Evolutionary conservation across 106 monocot species (phyloP), one percentile per base, ranked within the genome.

Genomic region (Dioscorea zingiberensis): DNA sequence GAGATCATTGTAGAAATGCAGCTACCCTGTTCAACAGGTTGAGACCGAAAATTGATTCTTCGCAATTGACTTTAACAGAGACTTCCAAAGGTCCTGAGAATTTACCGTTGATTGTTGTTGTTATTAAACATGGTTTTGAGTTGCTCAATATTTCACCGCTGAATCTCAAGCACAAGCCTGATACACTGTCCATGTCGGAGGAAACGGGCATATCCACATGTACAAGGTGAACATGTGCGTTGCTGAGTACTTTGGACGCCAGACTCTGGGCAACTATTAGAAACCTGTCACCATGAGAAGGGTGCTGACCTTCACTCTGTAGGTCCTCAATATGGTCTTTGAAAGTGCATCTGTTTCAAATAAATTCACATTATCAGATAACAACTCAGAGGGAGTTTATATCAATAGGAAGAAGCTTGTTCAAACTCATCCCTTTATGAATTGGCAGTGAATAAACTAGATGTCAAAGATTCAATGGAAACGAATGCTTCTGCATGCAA

Each of bases 11-110:
- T 58, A 95, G 70, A 77, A 91, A 73, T 45, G 97, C 67, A 7
- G 74, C 84, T 44, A 89, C 67, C 62, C 79, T 92, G 71, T 98
- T 98, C 60, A 98, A 64, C 48, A 93, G 69, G 65, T 98, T 98
- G 25, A 93, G 84, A 25, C 86, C 86, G 78, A 98, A 98, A 24
- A 84, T 61, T 9, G 97, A 82, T 27, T 98, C 97, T 68, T 89
- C 93, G 74, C 86, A 98, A 72, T 98, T 98, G 48, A 93, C 65
- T 75, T 98, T 93, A 27, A 89, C 82, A 32, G 60, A 58, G 59
- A 89, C 62, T 57, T 92, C 68, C 59, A 98, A 82, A 30, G 81
- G 73, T 48, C 73, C 84, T 13, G 68, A 70, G 67, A 74, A 78
- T 58, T 80, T 80, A 58, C 97, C 97, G 73, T 92, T 83, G 48